phyloP scores from a whole-genome alignment of 1,139 yeast genomes.

The Pneumocystis carinii region DNA sequence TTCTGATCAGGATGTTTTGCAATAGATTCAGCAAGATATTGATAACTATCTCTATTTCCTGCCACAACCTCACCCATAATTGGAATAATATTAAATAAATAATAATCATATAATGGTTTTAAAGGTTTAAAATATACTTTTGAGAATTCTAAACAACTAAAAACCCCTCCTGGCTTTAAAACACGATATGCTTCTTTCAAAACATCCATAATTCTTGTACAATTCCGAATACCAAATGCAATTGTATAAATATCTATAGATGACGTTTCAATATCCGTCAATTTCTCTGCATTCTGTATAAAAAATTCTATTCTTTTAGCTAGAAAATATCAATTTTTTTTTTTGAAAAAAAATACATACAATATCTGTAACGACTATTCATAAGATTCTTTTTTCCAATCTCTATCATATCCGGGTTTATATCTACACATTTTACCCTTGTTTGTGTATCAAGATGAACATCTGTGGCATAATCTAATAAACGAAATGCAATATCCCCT shows the following conservation, averaged over 20 bases:
- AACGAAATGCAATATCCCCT: slow-evolving; percentile 94
- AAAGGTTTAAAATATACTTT: slow-evolving; percentile 72
- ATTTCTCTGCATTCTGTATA: slow-evolving; percentile 83
- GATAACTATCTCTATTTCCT: slow-evolving; percentile 88
- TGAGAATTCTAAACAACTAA: slow-evolving; percentile 89
- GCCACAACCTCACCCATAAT: slow-evolving; percentile 91
- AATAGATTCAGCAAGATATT: slow-evolving; percentile 86
- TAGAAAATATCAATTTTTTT: slow-evolving; percentile 27
- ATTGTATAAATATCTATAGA: slow-evolving; percentile 92
- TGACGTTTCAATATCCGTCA: slow-evolving; percentile 69
- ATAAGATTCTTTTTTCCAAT: slow-evolving; percentile 73
- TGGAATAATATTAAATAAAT: slow-evolving; percentile 78
- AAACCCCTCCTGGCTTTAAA: slow-evolving; percentile 95
- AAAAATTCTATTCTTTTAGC: slow-evolving; percentile 56
- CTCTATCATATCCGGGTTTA: slow-evolving; percentile 85
- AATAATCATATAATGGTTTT: slow-evolving; percentile 66
- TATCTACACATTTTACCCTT: slow-evolving; percentile 84
- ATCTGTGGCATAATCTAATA: slow-evolving; percentile 75
- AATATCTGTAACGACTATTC: slow-evolving; percentile 19
- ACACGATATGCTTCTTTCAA: slow-evolving; percentile 86
- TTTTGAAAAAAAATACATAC: slow-evolving; percentile 18
- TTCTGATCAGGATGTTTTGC: slow-evolving; percentile 86
- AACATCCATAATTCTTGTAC: slow-evolving; percentile 88
- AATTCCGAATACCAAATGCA: slow-evolving; percentile 93
- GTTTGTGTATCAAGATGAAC: slow-evolving; percentile 62